These are phyloP conservation scores for Phaeosphaeriaceae sp. DNA, from an alignment of 2,329 filamentous ascomycete species.

Conservation along the genomic window DNA sequence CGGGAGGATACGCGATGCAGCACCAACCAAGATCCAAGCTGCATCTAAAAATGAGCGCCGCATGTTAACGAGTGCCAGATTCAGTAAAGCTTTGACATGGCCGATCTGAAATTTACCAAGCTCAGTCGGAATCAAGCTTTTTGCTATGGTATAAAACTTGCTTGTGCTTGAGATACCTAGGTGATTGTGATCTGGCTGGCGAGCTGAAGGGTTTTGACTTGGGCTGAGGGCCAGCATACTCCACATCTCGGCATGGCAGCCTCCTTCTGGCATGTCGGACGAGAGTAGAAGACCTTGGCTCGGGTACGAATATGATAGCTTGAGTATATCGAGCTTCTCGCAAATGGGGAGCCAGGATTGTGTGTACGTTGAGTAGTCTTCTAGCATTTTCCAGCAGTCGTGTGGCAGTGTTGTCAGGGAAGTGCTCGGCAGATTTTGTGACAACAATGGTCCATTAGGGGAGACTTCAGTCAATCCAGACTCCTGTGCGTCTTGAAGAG, in stretches of 20 bases:
- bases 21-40: constrained; percentile 71
- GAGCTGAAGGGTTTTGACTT: constrained; percentile 18
- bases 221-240: constrained; percentile 52
- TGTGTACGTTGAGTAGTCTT: constrained; percentile 73
- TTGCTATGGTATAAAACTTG: constrained; percentile 32
- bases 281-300: constrained; percentile 49
- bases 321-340: constrained; percentile 69
- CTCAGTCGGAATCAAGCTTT: constrained; percentile 38
- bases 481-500: not conserved
- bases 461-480: not conserved
- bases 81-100: constrained; percentile 52
- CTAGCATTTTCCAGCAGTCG: constrained; percentile 63
- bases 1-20: constrained; percentile 64
- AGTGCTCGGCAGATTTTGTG: not conserved
- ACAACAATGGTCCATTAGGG: constrained; percentile 23
- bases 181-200: constrained; percentile 2
- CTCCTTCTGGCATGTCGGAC: constrained; percentile 34
- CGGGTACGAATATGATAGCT: constrained; percentile 63
- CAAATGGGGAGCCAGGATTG: constrained; percentile 79
- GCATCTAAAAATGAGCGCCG: constrained; percentile 62
- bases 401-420: constrained; percentile 55
- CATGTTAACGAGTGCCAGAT: constrained; percentile 68
- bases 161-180: constrained; percentile 8
- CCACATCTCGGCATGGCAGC: constrained; percentile 55
- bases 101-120: constrained; percentile 41